Conservation (phyloP, 306 rosid genomes). For the Cicer cuneatum region DNA sequence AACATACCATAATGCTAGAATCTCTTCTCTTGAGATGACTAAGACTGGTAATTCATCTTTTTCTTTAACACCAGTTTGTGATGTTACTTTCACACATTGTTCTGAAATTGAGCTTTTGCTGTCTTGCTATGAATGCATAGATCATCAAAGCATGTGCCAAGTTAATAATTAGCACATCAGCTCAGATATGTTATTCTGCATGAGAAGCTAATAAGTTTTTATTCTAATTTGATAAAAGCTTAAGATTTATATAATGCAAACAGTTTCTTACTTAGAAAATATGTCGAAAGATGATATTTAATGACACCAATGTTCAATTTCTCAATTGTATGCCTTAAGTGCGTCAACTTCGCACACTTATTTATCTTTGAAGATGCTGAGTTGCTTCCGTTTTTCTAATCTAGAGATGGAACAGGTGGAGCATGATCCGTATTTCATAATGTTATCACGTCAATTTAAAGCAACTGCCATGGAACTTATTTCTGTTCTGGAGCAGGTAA, state of each 20-base stretch:
- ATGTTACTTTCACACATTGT: slow-evolving; percentile 20
- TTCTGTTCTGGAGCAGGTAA: slow-evolving; percentile 97
- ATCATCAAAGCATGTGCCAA: slow-evolving; percentile 28
- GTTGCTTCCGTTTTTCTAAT: slow-evolving; percentile 53
- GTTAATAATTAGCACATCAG: slow-evolving; percentile 20
- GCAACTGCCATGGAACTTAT: slow-evolving; percentile 91
- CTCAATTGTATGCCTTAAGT: slow-evolving; percentile 1
- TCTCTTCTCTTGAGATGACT: slow-evolving; percentile 89
- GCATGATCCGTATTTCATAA: slow-evolving; percentile 86
- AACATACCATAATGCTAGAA: slow-evolving; percentile 88
- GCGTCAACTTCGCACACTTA: slow-evolving; percentile 2
- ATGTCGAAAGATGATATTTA: slow-evolving; percentile 22
- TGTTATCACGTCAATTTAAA: slow-evolving; percentile 90
- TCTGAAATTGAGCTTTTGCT: slow-evolving; percentile 14
- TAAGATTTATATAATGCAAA: slow-evolving; percentile 21
- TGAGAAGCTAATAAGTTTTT: slow-evolving; percentile 29
- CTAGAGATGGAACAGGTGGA: slow-evolving; percentile 96
- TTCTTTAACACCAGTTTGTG: slow-evolving; percentile 10
- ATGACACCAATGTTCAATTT: slow-evolving; percentile 25
- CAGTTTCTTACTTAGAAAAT: not conserved
- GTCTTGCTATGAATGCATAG: slow-evolving; percentile 18
- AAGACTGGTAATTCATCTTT: slow-evolving; percentile 65
- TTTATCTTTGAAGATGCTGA: slow-evolving; percentile 50
- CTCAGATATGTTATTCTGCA: slow-evolving; percentile 30
- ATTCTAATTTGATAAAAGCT: not conserved